A percentile compares a stretch with the other conserved stretches of the same genome.
Conservation (phyloP, 495 filamentous ascomycete genomes). For the Aspergillus ellipticus region DNA sequence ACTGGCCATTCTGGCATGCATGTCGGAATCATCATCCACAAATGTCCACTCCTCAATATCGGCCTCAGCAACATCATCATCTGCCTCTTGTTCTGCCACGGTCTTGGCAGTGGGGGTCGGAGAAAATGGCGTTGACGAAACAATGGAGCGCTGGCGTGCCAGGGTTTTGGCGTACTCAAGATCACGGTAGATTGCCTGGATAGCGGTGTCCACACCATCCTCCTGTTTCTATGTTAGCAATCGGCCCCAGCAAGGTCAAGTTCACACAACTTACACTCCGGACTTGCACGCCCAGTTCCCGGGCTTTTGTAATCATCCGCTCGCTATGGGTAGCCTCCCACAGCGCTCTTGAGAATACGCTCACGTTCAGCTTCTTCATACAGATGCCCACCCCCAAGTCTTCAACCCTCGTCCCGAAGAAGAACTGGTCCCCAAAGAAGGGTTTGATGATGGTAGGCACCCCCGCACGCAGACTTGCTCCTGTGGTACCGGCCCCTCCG, state of each 20-base stretch:
- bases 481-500: constrained; percentile 92
- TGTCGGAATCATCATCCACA: constrained; percentile 62
- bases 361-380: constrained; percentile 83
- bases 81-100: constrained; percentile 32
- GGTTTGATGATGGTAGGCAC: constrained; percentile 94
- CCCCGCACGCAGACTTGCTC: constrained; percentile 86
- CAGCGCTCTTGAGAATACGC: constrained; percentile 75
- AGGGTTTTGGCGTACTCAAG: constrained; percentile 91
- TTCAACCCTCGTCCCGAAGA: constrained; percentile 85
- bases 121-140: constrained; percentile 41
- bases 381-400: constrained; percentile 89
- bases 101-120: constrained; percentile 35
- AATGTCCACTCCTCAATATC: constrained; percentile 69
- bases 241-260: neutral
- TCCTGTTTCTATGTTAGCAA: constrained; percentile 53
- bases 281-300: constrained; percentile 77
- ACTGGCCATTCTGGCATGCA: constrained; percentile 32
- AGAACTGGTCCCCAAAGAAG: constrained; percentile 97
- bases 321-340: constrained; percentile 88
- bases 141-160: constrained; percentile 57
- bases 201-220: constrained; percentile 80
- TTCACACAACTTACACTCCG: constrained; percentile 67
- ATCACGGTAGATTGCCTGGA: constrained; percentile 92
- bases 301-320: constrained; percentile 84
- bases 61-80: constrained; percentile 47